Evolutionary conservation across 169 alveolate species (phyloP), one percentile per base, ranked within the genome.

Genomic region (Plasmodium fragile): DNA sequence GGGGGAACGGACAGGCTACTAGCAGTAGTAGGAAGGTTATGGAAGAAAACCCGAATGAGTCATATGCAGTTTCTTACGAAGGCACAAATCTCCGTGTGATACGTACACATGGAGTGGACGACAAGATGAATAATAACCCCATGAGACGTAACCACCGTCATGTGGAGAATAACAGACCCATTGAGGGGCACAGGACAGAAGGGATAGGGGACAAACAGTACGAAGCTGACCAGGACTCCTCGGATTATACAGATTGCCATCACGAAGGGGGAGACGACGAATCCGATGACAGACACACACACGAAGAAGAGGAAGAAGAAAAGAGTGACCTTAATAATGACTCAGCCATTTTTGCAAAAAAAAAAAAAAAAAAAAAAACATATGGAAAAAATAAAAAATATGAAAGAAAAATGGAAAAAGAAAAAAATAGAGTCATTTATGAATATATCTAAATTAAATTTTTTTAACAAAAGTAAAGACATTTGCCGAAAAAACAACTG

Each of bases 331-430:
- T 36, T 1, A 28, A 83, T 28, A 65, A 65, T 65, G 75, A 65
- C 41, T 18, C 75, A 5, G n/a, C 5, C 16, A 65, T 65, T 65
- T 65, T 22, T 32, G 52, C 32, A 53, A 83, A 83, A 55, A 81
- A 52, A 28, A 65, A 70, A 22, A 39, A 39, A 70, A 34, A 52
- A 52, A 53, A 84, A 84, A 18, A 73, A 72, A n/a, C 41, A 72
- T 22, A 85, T 16, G 49, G 69, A 32, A 52, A 72, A 73, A 75
- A 73, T 52, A 45, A 85, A 77, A 85, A 49, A 85, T 52, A 85
- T 73, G 45, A 85, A 85, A 52, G 77, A 85, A 55, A 85, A 85
- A 30, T 73, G 52, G 80, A 85, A 85, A 55, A 85, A 75, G 39
- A 49, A 72, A 73, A 73, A 85, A 85, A 72, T 85, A 11, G 84